phyloP scores from a whole-genome alignment of 495 filamentous ascomycete species.

The Penicillium lividum region DNA sequence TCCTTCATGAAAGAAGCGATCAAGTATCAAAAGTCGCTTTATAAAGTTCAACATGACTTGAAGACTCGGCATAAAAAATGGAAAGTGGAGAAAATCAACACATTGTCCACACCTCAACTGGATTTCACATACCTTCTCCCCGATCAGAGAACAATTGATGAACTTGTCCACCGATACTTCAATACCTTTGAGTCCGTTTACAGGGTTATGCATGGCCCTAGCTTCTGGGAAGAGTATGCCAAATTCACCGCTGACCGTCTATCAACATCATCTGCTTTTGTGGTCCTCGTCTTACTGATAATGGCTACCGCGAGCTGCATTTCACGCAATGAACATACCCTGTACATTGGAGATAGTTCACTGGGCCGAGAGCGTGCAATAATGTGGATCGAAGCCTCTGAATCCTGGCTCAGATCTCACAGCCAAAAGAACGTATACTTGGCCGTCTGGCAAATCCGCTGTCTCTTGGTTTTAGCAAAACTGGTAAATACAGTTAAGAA shows the following conservation, averaged over 20 bases:
- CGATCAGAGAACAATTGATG: conserved; percentile 39
- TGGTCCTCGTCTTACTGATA: conserved; percentile 38
- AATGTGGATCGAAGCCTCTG: conserved; percentile 37
- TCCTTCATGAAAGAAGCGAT: conserved; percentile 43
- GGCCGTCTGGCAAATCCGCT: conserved; percentile 52
- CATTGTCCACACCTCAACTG: conserved; percentile 19
- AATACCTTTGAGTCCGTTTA: conserved; percentile 47
- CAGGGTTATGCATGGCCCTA: conserved; percentile 53
- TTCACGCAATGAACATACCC: conserved; percentile 37
- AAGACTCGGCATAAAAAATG: conserved; percentile 33
- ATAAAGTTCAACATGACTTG: conserved; percentile 34
- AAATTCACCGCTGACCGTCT: conserved; percentile 39
- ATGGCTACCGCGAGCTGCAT: conserved; percentile 33
- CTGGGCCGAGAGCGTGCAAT: conserved; percentile 36
- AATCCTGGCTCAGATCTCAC: conserved; percentile 37
- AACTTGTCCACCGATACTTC: conserved; percentile 48
- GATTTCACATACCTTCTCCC: conserved; percentile 34
- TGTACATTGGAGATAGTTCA: conserved; percentile 41
- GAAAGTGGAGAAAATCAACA: conserved; percentile 17
- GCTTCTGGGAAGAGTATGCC: conserved; percentile 50
- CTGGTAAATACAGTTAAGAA: conserved; percentile 50
- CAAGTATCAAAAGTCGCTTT: conserved; percentile 27
- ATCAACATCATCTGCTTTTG: conserved; percentile 25
- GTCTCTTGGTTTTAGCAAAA: conserved; percentile 49
- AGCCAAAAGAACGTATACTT: conserved; percentile 46